Conservation (phyloP, 345 rosid genomes). For the Hibiscus mutabilis region DNA sequence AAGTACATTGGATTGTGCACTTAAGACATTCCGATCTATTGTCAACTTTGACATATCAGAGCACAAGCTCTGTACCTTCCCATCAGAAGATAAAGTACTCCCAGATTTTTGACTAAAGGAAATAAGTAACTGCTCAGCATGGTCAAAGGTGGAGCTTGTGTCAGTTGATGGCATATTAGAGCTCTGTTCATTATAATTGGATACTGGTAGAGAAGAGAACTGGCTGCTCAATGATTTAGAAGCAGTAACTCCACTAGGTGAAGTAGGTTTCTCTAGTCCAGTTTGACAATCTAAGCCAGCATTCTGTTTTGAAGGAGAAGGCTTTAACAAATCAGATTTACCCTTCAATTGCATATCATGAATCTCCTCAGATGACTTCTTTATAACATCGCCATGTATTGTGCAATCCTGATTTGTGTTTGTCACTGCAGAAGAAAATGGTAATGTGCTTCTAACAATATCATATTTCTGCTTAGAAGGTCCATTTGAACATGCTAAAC, state of each 20-base stretch:
- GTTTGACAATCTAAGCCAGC: conserved; percentile 23
- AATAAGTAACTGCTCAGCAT: conserved; percentile 7
- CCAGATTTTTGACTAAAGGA: conserved; percentile 16
- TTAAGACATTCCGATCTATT: conserved; percentile 22
- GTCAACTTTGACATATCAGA: conserved; percentile 31
- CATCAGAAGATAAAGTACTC: conserved; percentile 10
- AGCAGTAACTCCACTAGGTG: conserved; percentile 24
- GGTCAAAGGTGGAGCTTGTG: conserved; percentile 19
- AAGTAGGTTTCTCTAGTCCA: conserved; percentile 24
- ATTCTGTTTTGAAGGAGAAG: conserved; percentile 17
- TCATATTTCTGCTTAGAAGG: conserved; percentile 45
- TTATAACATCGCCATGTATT: conserved; percentile 23
- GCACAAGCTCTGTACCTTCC: conserved; percentile 23
- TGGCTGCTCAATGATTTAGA: conserved; percentile 18
- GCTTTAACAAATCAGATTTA: conserved; percentile 28
- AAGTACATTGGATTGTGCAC: conserved; percentile 26
- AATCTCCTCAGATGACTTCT: conserved; percentile 35
- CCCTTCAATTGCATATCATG: conserved; percentile 20
- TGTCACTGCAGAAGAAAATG: conserved; percentile 38
- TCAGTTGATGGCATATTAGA: conserved; percentile 15
- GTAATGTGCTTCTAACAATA: conserved; percentile 19
- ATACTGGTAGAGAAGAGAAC: conserved; percentile 22
- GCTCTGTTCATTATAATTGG: conserved; percentile 22
- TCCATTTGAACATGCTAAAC: conserved; percentile 42
- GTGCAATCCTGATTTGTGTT: conserved; percentile 29